Percentiles rank a stretch among this genome's conserved stretches.
Evolutionary conservation across 306 rosid genomes (phyloP).

Genomic region (Gastrolobium villosum): DNA sequence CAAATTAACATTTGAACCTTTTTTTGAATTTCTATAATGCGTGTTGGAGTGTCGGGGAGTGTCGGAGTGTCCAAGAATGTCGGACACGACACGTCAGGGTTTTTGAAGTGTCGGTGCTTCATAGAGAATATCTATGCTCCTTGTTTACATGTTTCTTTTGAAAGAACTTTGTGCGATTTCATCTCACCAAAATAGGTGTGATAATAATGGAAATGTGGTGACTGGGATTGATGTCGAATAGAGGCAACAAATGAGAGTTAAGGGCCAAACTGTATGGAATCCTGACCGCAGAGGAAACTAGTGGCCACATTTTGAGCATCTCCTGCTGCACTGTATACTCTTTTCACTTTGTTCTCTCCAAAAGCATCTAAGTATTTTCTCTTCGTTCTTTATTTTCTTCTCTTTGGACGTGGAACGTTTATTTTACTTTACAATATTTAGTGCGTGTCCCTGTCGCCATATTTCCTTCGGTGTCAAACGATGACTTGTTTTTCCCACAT

Average conservation of each 20-base stretch:
- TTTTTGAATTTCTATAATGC: no score
- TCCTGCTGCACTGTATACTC: slow-evolving; percentile 43
- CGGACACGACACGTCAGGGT: no score
- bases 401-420: background rate
- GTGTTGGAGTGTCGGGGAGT: no score
- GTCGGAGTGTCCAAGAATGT: no score
- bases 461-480: background rate
- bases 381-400: slow-evolving; percentile 16
- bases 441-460: background rate
- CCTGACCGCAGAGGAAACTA: slow-evolving; percentile 47
- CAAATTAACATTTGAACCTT: no score
- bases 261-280: slow-evolving; percentile 51
- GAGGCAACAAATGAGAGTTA: slow-evolving; percentile 41
- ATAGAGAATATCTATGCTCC: no score
- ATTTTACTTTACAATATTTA: background rate
- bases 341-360: slow-evolving; percentile 49
- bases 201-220: slow-evolving; percentile 36
- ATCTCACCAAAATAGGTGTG: background rate
- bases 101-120: no score
- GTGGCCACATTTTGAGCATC: slow-evolving; percentile 65
- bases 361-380: slow-evolving; percentile 41
- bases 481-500: background rate
- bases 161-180: background rate
- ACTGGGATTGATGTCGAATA: slow-evolving; percentile 46
- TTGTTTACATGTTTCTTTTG: background rate